These are phyloP conservation scores for Begonia masoniana DNA, from an alignment of 306 rosid genomes.

Conservation along the genomic window DNA sequence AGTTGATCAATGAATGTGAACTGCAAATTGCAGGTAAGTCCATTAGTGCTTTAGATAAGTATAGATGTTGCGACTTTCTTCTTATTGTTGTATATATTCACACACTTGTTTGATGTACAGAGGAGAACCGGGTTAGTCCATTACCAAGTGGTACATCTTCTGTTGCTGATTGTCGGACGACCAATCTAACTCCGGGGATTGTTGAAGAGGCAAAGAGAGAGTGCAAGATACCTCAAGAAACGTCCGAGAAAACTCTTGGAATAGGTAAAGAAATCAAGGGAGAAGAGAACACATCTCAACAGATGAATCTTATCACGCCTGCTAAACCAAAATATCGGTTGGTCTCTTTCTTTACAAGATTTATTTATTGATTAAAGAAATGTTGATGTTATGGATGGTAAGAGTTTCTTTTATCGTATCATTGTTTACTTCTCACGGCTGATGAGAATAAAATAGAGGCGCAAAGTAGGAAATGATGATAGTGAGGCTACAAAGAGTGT, in stretches of 20 bases:
- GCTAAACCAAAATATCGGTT: background rate
- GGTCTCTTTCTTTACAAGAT: background rate
- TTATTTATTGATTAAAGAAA: too few species aligned
- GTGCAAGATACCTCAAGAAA: background rate
- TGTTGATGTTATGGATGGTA: too few species aligned
- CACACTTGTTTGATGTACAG: background rate
- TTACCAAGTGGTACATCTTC: background rate
- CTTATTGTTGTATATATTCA: too few species aligned
- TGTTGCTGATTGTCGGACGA: background rate
- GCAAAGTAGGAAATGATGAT: too few species aligned
- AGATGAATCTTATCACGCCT: background rate
- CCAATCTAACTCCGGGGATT: background rate
- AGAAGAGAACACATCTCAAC: background rate
- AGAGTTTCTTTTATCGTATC: too few species aligned
- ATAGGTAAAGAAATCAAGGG: background rate
- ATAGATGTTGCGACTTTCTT: too few species aligned
- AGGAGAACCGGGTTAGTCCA: background rate
- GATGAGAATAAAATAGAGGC: too few species aligned
- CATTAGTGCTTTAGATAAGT: too few species aligned
- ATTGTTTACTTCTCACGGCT: too few species aligned
- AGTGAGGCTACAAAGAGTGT: too few species aligned
- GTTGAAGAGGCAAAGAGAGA: background rate
- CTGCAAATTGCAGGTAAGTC: slow-evolving; percentile 7
- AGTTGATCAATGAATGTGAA: slow-evolving; percentile 11
- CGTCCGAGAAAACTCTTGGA: background rate